phyloP scores from a whole-genome alignment of 257 asterid genomes.

The Pogostemon cablin region DNA sequence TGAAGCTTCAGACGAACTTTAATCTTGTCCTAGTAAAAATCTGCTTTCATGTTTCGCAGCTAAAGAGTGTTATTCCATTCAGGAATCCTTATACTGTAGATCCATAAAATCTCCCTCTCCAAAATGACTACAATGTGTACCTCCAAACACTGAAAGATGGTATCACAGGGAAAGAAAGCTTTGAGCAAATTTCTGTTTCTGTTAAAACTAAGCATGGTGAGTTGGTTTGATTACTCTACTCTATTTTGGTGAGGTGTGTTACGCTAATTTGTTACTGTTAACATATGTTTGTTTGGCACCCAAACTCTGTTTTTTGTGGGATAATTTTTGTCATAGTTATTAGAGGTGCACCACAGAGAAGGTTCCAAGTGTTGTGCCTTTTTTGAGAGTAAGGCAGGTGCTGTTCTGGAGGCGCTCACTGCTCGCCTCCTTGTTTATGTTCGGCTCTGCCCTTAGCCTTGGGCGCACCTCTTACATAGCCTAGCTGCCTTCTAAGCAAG shows the following conservation, averaged over 20 bases:
- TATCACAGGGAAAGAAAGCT: slow-evolving; percentile 90
- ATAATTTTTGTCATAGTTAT: too few species aligned
- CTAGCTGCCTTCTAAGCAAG: too few species aligned
- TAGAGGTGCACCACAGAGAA: too few species aligned
- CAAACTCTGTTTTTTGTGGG: too few species aligned
- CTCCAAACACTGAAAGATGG: slow-evolving; percentile 80
- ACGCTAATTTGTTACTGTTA: too few species aligned
- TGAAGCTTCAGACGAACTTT: not conserved
- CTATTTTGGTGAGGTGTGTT: not conserved
- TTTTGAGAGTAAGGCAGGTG: too few species aligned
- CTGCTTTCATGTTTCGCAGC: slow-evolving; percentile 48
- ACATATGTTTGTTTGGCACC: too few species aligned
- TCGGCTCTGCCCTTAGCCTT: too few species aligned
- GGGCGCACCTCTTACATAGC: too few species aligned
- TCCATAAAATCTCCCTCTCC: slow-evolving; percentile 92
- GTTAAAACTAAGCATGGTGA: slow-evolving; percentile 35
- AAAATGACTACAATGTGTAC: slow-evolving; percentile 77
- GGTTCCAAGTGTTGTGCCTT: too few species aligned
- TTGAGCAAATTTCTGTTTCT: slow-evolving; percentile 67
- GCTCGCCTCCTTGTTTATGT: too few species aligned
- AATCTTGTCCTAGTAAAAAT: not conserved
- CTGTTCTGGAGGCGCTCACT: too few species aligned
- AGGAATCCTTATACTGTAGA: slow-evolving; percentile 92
- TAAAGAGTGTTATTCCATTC: slow-evolving; percentile 87
- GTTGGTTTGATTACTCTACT: slow-evolving; percentile 20